These are phyloP conservation scores for Phytophthora kernoviae DNA, from an alignment of 352 stramenopile genomes.

Conservation along the genomic window DNA sequence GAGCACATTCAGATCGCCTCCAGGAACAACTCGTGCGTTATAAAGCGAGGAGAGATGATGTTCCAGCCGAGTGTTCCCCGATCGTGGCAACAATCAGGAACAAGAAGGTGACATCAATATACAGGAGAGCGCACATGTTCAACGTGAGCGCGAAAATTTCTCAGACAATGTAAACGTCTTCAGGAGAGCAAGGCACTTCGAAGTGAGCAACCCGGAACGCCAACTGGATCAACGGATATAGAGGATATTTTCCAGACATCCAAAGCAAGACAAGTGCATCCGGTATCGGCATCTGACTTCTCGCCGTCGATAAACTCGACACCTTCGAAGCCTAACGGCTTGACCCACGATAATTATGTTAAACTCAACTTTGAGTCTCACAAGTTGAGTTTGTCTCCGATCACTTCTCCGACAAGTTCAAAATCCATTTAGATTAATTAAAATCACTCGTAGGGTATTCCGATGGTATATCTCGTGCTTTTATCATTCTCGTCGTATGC, in stretches of 20 bases:
- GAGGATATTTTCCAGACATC: background rate
- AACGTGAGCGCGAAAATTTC: conserved; percentile 22
- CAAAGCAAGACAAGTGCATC: background rate
- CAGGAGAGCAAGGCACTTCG: background rate
- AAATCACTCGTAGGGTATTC: background rate
- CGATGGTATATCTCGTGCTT: background rate
- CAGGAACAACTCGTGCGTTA: conserved; percentile 31
- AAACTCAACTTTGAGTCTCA: conserved; percentile 5
- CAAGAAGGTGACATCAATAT: background rate
- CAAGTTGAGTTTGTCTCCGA: background rate
- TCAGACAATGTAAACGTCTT: conserved; percentile 16
- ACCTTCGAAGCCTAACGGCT: background rate
- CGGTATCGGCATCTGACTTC: background rate
- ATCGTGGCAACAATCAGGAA: conserved; percentile 16
- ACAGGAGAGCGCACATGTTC: conserved; percentile 3
- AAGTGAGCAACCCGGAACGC: background rate
- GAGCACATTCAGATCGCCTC: conserved; percentile 33
- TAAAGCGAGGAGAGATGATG: conserved; percentile 29
- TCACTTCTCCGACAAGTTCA: background rate
- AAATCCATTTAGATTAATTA: conserved; percentile 5
- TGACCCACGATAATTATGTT: conserved; percentile 10
- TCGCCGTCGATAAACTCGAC: background rate
- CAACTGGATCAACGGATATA: background rate
- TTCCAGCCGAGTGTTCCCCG: conserved; percentile 9
- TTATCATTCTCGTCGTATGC: too few relatives aligned